phyloP scores from a whole-genome alignment of 352 stramenopile species.

The Phytophthora pinifolia region DNA sequence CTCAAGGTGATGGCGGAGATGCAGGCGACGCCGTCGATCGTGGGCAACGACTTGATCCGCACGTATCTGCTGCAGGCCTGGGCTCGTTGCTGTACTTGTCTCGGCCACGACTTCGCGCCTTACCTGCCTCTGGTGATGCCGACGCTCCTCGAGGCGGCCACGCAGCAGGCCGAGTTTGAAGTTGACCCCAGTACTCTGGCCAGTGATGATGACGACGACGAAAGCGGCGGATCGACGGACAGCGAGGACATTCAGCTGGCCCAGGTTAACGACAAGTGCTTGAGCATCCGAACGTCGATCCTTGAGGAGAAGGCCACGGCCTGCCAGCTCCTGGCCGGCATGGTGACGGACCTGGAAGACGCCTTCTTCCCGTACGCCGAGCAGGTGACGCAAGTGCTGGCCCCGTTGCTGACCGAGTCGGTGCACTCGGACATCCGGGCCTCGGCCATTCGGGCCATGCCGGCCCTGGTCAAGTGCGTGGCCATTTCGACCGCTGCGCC shows the following conservation, averaged over 20 bases:
- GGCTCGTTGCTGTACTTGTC: conserved; percentile 72
- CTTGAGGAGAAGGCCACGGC: conserved; percentile 85
- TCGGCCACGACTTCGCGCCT: conserved; percentile 75
- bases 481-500: conserved; percentile 46
- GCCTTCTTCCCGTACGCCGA: conserved; percentile 87
- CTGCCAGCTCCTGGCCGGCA: conserved; percentile 73
- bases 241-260: conserved; percentile 83
- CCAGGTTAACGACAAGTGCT: conserved; percentile 79
- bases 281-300: conserved; percentile 83
- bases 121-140: conserved; percentile 86
- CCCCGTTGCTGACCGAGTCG: conserved; percentile 79
- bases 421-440: conserved; percentile 85
- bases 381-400: conserved; percentile 82
- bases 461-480: conserved; percentile 74
- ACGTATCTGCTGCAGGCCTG: conserved; percentile 84
- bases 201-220: conserved; percentile 63
- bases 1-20: conserved; percentile 87
- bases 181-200: conserved; percentile 59
- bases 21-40: conserved; percentile 78
- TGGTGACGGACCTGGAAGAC: conserved; percentile 79
- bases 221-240: conserved; percentile 38
- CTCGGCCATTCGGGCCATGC: conserved; percentile 81
- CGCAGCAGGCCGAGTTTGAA: conserved; percentile 84
- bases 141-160: conserved; percentile 72
- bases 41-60: conserved; percentile 79